Percentiles rank a stretch among this genome's conserved stretches.
Conservation (phyloP, 164 flowering plant species). For the Vitis rupestris region DNA sequence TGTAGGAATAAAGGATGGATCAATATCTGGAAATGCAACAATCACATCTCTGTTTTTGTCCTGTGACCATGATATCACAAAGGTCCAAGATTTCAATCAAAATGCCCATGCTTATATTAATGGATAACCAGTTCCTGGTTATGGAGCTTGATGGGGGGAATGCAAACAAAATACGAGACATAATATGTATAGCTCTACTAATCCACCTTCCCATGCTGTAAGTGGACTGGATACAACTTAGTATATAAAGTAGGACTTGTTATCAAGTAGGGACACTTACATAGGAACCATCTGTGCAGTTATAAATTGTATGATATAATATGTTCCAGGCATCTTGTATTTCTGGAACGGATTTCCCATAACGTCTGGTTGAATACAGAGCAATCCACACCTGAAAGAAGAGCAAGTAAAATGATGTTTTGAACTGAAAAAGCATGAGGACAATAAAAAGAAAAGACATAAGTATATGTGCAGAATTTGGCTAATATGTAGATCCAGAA, state of each 20-base stretch:
- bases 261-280: slow-evolving; percentile 39
- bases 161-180: too few relatives aligned
- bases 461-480: too few relatives aligned
- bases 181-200: too few relatives aligned
- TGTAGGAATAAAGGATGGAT: slow-evolving; percentile 45
- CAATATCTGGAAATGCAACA: slow-evolving; percentile 74
- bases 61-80: slow-evolving; percentile 30
- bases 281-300: slow-evolving; percentile 74
- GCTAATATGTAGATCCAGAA: too few relatives aligned
- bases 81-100: neutral
- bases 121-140: too few relatives aligned
- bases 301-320: slow-evolving; percentile 60
- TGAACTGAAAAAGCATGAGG: neutral
- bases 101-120: neutral
- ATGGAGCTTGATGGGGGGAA: too few relatives aligned
- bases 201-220: too few relatives aligned
- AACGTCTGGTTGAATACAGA: slow-evolving; percentile 53
- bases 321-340: slow-evolving; percentile 69
- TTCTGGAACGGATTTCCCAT: slow-evolving; percentile 44
- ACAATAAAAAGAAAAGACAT: too few relatives aligned
- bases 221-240: too few relatives aligned
- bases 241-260: too few relatives aligned
- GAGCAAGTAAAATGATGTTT: neutral
- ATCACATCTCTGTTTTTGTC: slow-evolving; percentile 82
- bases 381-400: slow-evolving; percentile 54